Percentiles rank a stretch among this genome's conserved stretches.
phyloP scores from a whole-genome alignment of 352 stramenopile genomes.

The Albugo candida region DNA sequence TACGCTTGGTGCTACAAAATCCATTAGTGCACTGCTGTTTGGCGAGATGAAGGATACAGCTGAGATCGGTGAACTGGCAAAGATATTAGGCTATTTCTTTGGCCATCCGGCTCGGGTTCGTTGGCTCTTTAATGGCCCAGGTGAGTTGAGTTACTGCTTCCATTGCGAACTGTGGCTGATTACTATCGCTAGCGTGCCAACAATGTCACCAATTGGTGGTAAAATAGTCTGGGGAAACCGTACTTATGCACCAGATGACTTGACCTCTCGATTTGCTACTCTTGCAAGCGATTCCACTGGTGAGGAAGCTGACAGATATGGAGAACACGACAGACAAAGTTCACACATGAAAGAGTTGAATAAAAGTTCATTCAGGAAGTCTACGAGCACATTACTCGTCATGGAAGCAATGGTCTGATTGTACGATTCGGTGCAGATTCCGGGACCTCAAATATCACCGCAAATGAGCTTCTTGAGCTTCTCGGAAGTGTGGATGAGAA shows the following conservation, averaged over 20 bases:
- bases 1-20: conserved; percentile 84
- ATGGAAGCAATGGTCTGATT: conserved; percentile 26
- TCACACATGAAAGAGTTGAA: too few species aligned
- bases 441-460: conserved; percentile 30
- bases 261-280: conserved; percentile 33
- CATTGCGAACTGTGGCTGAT: background rate
- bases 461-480: conserved; percentile 28
- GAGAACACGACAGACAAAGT: conserved; percentile 9
- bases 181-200: conserved; percentile 51
- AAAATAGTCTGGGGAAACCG: conserved; percentile 71
- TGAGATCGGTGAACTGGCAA: conserved; percentile 67
- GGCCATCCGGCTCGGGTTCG: conserved; percentile 25
- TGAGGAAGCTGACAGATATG: conserved; percentile 4
- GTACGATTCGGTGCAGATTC: conserved; percentile 32
- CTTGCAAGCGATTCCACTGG: conserved; percentile 10
- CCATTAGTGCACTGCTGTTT: conserved; percentile 79
- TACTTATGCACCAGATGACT: conserved; percentile 36
- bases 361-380: conserved; percentile 4
- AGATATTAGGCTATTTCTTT: conserved; percentile 73
- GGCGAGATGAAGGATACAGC: conserved; percentile 93
- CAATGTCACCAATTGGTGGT: conserved; percentile 86
- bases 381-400: conserved; percentile 18
- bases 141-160: background rate
- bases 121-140: conserved; percentile 41
- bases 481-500: conserved; percentile 12